Conservation (phyloP, 805 yeast genomes). For the Pichia sporocuriosa region DNA sequence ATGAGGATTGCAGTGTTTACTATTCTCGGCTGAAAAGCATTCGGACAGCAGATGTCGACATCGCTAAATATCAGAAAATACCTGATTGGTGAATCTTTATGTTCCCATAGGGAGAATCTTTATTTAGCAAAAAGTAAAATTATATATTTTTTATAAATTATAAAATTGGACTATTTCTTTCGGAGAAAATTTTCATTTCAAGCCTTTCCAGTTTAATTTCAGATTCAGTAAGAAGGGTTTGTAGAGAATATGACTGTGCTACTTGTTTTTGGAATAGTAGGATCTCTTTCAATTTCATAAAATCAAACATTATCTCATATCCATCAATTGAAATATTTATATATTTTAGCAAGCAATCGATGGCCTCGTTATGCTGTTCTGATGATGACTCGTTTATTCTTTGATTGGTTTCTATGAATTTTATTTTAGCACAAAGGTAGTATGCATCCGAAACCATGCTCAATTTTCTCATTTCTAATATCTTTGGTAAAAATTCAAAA, state of each 20-base stretch:
- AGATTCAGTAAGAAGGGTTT: background rate
- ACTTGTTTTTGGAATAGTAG: constrained; percentile 35
- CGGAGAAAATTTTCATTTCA: background rate
- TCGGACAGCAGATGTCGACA: constrained; percentile 19
- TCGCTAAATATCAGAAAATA: constrained; percentile 11
- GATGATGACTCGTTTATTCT: background rate
- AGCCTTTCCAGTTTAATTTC: background rate
- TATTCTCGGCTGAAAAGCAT: constrained; percentile 43
- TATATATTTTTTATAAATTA: no score
- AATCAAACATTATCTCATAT: constrained; percentile 34
- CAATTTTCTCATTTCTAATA: constrained; percentile 34
- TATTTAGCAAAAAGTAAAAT: background rate
- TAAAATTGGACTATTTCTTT: background rate
- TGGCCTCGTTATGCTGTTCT: background rate
- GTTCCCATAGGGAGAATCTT: no score
- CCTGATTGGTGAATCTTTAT: constrained; percentile 19
- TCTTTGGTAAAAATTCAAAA: constrained; percentile 36
- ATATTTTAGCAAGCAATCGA: constrained; percentile 31
- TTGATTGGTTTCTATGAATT: constrained; percentile 9
- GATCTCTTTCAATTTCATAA: constrained; percentile 34
- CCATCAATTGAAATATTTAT: constrained; percentile 40
- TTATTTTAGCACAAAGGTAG: constrained; percentile 27
- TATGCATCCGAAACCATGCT: constrained; percentile 36
- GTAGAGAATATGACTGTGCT: constrained; percentile 20
- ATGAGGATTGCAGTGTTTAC: constrained; percentile 60